Evolutionary conservation across 139 green algal species (phyloP).

Genomic region (Dunaliella primolecta): DNA sequence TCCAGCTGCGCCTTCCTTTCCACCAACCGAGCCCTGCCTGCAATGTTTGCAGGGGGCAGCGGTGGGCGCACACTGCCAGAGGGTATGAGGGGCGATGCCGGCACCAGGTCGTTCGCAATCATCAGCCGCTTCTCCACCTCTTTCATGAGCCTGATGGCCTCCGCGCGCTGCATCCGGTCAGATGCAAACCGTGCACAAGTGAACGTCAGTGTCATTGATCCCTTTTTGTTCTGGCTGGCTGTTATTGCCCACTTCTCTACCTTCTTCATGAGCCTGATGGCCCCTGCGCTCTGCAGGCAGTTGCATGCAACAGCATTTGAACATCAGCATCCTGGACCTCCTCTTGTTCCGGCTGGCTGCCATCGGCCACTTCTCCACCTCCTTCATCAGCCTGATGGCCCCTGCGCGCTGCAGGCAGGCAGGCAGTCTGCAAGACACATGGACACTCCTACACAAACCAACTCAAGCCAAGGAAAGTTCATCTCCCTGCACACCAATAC

Average conservation of each 20-base stretch:
- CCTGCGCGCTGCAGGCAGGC: constrained; percentile 31
- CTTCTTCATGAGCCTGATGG: constrained; percentile 22
- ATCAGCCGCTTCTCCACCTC: constrained; percentile 62
- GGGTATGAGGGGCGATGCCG: constrained; percentile 34
- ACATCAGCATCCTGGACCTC: no score
- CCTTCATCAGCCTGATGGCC: constrained; percentile 23
- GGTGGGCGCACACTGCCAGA: neutral
- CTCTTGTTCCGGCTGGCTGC: constrained; percentile 40
- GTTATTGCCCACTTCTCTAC: constrained; percentile 61
- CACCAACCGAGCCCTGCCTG: constrained; percentile 33
- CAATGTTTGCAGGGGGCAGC: neutral
- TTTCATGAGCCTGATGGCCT: constrained; percentile 27
- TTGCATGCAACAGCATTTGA: neutral
- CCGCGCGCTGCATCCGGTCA: constrained; percentile 29
- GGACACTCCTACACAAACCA: no score
- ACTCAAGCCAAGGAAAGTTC: no score
- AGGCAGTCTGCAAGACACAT: no score
- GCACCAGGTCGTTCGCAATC: constrained; percentile 40
- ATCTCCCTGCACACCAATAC: no score
- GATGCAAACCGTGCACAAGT: neutral
- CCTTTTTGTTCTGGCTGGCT: no score
- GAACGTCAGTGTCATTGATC: no score
- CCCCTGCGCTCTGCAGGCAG: constrained; percentile 31
- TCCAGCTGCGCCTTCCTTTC: constrained; percentile 37
- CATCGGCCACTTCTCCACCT: constrained; percentile 61